Evolutionary conservation across 306 rosid species (phyloP), one percentile per base, ranked within the genome.

Genomic region (Citrullus amarus): DNA sequence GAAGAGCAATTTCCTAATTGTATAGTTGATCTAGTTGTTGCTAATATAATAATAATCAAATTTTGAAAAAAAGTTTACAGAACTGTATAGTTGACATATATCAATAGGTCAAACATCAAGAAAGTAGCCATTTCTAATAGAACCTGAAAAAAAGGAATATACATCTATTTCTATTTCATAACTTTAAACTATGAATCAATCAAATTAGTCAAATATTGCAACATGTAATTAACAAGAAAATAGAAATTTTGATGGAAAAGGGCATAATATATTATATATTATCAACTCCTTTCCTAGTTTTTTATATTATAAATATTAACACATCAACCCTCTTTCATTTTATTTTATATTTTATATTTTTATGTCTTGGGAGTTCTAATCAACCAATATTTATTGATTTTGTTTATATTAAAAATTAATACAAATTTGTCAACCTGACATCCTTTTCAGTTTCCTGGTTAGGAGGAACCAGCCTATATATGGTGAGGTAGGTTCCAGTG

Each of bases 381-480:
- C 54, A 48, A 48, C 54, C 54, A 48, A 48, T 13, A 14, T 48
- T 48, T 4, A 48, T 48, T 11, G 13, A 43, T 39, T 39, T 39
- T 39, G 44, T 39, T 39, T 39, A 7, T 32, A 39, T 43, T 43
- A 43, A 43, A 46, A 43, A 8, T 7, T 7, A 8, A 16, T 1
- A 72, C 50, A 72, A 72, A 7, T 50, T 72, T 72, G 77, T 72
- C 77, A 72, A 72, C 77, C 59, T 13, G 30, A 48, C 77, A 72
- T 72, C 77, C 1, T 51, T 51, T 51, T 51, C 56, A 48, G 34
- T 71, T 25, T 48, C 39, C 58, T n/a, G 75, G 75, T 32, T 12
- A 48, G 20, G 10, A n/a, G 75, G 75, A 25, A 41, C 55, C 74
- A 39, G 74, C 74, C 43, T 7, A 18, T 4, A 18, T 67, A 39